phyloP scores from a whole-genome alignment of 768 basidiomycete species.

The Gautieria morchelliformis region DNA sequence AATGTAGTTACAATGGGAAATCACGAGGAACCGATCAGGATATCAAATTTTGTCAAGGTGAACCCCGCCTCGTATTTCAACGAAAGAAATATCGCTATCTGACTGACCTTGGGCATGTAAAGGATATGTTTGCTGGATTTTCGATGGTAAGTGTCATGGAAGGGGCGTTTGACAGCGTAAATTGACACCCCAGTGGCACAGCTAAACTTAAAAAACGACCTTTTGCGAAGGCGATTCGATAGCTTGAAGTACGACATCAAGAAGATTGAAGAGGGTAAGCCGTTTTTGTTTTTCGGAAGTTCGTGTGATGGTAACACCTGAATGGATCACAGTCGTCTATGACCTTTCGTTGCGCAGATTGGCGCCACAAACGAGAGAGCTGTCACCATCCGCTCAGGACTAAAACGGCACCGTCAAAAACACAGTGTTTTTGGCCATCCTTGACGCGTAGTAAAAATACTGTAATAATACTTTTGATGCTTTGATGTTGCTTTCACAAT shows the following conservation, averaged over 20 bases:
- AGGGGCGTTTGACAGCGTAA: not conserved
- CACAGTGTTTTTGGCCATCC: too few species aligned
- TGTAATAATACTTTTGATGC: too few species aligned
- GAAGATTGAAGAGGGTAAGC: constrained; percentile 77
- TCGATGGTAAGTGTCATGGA: constrained; percentile 50
- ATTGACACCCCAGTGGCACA: constrained; percentile 21
- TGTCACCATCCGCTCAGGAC: not conserved
- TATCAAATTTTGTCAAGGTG: constrained; percentile 63
- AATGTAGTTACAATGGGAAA: constrained; percentile 78
- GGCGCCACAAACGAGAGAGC: not conserved
- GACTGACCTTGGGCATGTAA: not conserved
- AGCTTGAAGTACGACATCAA: constrained; percentile 81
- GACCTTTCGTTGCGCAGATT: constrained; percentile 74
- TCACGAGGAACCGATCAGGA: constrained; percentile 69
- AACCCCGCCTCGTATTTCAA: not conserved
- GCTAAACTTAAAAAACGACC: constrained; percentile 79
- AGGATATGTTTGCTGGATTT: constrained; percentile 71
- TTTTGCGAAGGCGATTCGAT: constrained; percentile 66
- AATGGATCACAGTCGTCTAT: constrained; percentile 54
- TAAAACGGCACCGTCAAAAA: too few species aligned
- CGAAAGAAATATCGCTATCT: not conserved
- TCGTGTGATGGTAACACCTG: constrained; percentile 3
- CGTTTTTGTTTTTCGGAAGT: not conserved
- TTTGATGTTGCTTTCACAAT: too few species aligned
- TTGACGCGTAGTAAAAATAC: too few species aligned